Evolutionary conservation across 345 rosid genomes (phyloP).

Genomic region (Sisymbrium altissimum): DNA sequence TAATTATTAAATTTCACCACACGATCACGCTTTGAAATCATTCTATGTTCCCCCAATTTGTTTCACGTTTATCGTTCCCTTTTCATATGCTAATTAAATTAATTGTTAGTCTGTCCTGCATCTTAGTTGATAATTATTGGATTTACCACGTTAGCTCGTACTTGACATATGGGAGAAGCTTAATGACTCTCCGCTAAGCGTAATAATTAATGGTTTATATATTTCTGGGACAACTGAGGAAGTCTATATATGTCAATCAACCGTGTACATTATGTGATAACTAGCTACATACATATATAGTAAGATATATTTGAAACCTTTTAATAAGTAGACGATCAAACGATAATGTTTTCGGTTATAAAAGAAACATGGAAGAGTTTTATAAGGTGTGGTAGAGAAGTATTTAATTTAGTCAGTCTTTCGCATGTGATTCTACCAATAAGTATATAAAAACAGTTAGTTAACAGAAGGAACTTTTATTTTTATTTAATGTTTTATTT

Average conservation of each 20-base stretch:
- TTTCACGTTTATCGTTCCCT: conserved; percentile 11
- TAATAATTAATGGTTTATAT: conserved; percentile 14
- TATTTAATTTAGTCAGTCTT: not conserved
- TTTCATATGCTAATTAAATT: not conserved
- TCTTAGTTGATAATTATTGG: conserved; percentile 8
- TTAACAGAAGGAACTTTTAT: not conserved
- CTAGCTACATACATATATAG: not conserved
- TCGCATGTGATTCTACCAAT: conserved; percentile 22
- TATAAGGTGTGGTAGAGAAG: not conserved
- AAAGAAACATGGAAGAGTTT: not conserved
- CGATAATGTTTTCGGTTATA: not conserved
- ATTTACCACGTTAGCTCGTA: conserved; percentile 14
- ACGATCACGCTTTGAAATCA: conserved; percentile 26
- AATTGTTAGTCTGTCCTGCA: not conserved
- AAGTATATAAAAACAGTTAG: conserved; percentile 19
- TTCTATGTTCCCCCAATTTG: conserved; percentile 26
- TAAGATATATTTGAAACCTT: not conserved
- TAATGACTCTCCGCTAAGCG: not conserved
- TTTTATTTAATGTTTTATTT: not conserved
- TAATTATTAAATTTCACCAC: conserved; percentile 28
- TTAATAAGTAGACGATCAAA: not conserved
- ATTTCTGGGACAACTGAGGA: not conserved
- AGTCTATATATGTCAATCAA: not conserved
- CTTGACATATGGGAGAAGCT: conserved; percentile 4
- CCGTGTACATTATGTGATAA: not conserved